Conservation (phyloP, 495 filamentous ascomycete genomes). For the Cairneyella variabilis region DNA sequence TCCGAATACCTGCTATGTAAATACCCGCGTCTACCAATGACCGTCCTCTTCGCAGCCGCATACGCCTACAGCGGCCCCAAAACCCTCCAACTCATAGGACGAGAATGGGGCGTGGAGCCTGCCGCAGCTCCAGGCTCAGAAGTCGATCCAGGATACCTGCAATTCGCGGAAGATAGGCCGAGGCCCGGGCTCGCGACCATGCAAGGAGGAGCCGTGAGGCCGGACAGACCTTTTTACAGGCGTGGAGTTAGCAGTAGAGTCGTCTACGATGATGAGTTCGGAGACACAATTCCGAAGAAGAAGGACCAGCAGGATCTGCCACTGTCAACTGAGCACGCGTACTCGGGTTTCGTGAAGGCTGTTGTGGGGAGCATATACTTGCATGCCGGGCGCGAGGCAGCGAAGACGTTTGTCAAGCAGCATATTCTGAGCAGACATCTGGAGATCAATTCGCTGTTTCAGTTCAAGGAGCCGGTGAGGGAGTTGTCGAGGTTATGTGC, state of each 20-base stretch:
- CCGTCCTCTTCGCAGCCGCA: constrained; percentile 77
- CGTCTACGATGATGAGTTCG: constrained; percentile 77
- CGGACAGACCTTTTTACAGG: constrained; percentile 56
- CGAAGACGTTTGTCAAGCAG: constrained; percentile 73
- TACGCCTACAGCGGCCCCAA: constrained; percentile 73
- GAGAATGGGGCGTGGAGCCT: constrained; percentile 85
- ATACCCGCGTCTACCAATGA: constrained; percentile 85
- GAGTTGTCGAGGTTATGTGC: constrained; percentile 78
- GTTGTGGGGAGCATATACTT: constrained; percentile 81
- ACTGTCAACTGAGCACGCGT: constrained; percentile 38
- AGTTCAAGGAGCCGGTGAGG: constrained; percentile 74
- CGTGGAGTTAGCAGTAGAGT: constrained; percentile 67
- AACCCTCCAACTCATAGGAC: constrained; percentile 63
- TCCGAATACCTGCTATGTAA: constrained; percentile 80
- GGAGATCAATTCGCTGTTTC: constrained; percentile 70
- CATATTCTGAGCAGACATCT: constrained; percentile 81
- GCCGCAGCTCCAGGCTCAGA: constrained; percentile 81
- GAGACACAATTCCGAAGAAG: constrained; percentile 40
- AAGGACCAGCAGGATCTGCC: constrained; percentile 20
- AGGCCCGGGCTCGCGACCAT: constrained; percentile 38
- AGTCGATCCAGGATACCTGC: constrained; percentile 90
- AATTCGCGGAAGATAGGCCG: constrained; percentile 62
- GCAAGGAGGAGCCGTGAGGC: constrained; percentile 28
- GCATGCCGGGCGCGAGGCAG: constrained; percentile 64
- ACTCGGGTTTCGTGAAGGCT: constrained; percentile 71